Percentiles rank a stretch among this genome's conserved stretches.
Conservation (phyloP, 257 asterid species). For the Schizonepeta tenuifolia region DNA sequence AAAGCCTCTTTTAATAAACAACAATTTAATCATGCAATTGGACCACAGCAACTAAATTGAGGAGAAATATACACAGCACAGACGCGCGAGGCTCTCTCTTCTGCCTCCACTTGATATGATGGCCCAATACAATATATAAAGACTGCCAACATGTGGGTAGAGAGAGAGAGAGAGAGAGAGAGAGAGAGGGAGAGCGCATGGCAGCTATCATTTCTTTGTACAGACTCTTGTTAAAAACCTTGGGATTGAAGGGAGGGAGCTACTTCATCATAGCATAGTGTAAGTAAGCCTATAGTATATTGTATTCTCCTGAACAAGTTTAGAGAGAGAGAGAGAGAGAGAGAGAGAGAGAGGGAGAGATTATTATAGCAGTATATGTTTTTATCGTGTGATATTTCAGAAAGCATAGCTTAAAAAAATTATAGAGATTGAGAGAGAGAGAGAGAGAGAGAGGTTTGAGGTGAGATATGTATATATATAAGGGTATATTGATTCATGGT, state of each 20-base stretch:
- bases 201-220: slow-evolving; percentile 64
- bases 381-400: no score
- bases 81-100: slow-evolving; percentile 32
- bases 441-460: no score
- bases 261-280: slow-evolving; percentile 50
- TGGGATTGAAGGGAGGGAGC: slow-evolving; percentile 75
- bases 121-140: slow-evolving; percentile 44
- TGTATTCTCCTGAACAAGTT: background rate
- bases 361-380: slow-evolving; percentile 7
- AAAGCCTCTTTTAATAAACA: slow-evolving; percentile 13
- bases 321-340: slow-evolving; percentile 22
- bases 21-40: slow-evolving; percentile 23
- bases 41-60: slow-evolving; percentile 49
- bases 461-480: no score
- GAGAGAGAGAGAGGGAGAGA: slow-evolving; percentile 15
- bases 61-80: slow-evolving; percentile 33
- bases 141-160: slow-evolving; percentile 57
- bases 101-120: slow-evolving; percentile 40
- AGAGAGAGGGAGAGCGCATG: slow-evolving; percentile 43
- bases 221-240: slow-evolving; percentile 64
- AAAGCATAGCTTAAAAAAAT: no score
- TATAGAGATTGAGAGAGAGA: no score
- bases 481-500: background rate
- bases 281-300: slow-evolving; percentile 34
- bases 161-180: slow-evolving; percentile 38